Base-by-base conservation (phyloP, 2,329 filamentous ascomycete genomes). In the Aspergillus sp. region DNA sequence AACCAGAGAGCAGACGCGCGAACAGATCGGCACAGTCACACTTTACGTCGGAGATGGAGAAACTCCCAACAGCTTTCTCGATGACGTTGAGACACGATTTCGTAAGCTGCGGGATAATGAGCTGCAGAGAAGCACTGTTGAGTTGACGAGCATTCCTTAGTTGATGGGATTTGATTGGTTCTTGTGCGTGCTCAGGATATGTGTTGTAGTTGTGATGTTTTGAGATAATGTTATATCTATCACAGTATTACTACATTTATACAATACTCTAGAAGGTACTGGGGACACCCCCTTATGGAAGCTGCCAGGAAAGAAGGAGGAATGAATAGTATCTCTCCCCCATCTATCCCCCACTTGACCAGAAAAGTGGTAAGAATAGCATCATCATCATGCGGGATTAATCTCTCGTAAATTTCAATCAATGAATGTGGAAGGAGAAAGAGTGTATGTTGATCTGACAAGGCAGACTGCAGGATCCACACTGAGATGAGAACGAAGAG, bases 401-500 rank as follows among this genome's bases (percentile, higher is more conserved):
- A 36, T 36, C 4, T 15, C 32, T 36, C 11, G 11, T 36, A 1
- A 2, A 36, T 36, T 13, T 13, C 10, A 36, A 2, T 15, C 11
- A 36, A 15, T 36, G 10, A 15, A 36, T 36, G 32, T 1, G 2
- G 32, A 36, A 36, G 3, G 32, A 6, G 11, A 36, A 36, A 13
- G 32, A 13, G 32, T 36, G 32, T 36, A 11, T 36, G 32, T 36
- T 36, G 11, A 30, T 27, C 54, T 30, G 17, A 49, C 54, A 49
- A 57, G 54, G 54, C 54, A 57, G 54, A 57, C 42, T 57, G 27
- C 27, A 42, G 42, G 54, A 57, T 50, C 54, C 54, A 57, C 54
- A 36, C 6, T 19, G 21, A 36, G 32, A 36, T 36, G 32, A 36
- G 32, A 36, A 36, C 11, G 38, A 36, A 15, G 5, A 21, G 38